phyloP scores from a whole-genome alignment of 768 basidiomycete genomes.

The Trametes gibbosa region DNA sequence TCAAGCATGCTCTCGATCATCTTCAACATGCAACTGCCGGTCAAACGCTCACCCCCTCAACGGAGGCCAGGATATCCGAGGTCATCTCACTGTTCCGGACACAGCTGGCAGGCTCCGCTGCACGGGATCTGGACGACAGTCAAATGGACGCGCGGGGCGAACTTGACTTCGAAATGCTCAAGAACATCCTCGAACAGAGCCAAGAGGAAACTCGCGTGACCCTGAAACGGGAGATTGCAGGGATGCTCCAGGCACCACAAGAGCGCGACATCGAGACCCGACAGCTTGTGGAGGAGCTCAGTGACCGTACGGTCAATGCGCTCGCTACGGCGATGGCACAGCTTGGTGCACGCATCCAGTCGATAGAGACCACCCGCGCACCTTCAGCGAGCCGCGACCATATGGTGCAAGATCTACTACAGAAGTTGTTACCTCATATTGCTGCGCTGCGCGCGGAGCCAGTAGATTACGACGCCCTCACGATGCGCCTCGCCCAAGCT shows the following conservation, averaged over 20 bases:
- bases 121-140: conserved; percentile 55
- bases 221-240: conserved; percentile 59
- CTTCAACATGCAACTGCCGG: conserved; percentile 13
- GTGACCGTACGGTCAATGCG: conserved; percentile 53
- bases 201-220: conserved; percentile 57
- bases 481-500: conserved; percentile 72
- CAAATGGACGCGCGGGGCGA: conserved; percentile 74
- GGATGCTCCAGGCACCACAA: conserved; percentile 41
- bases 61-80: conserved; percentile 63
- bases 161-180: conserved; percentile 74
- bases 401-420: conserved; percentile 59
- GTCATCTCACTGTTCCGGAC: conserved; percentile 65
- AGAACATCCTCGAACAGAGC: conserved; percentile 63
- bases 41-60: conserved; percentile 38
- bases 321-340: conserved; percentile 59
- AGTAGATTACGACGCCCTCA: conserved; percentile 77
- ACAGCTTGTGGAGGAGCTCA: conserved; percentile 54
- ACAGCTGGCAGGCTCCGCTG: conserved; percentile 63
- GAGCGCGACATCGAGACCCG: conserved; percentile 18
- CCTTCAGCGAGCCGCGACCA: conserved; percentile 47
- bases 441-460: conserved; percentile 58
- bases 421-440: conserved; percentile 59
- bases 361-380: conserved; percentile 40
- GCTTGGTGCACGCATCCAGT: conserved; percentile 56
- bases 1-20: conserved; percentile 41